These are phyloP conservation scores for Lasiodiplodia sp. DNA, from an alignment of 2,329 filamentous ascomycete species.

Conservation along the genomic window DNA sequence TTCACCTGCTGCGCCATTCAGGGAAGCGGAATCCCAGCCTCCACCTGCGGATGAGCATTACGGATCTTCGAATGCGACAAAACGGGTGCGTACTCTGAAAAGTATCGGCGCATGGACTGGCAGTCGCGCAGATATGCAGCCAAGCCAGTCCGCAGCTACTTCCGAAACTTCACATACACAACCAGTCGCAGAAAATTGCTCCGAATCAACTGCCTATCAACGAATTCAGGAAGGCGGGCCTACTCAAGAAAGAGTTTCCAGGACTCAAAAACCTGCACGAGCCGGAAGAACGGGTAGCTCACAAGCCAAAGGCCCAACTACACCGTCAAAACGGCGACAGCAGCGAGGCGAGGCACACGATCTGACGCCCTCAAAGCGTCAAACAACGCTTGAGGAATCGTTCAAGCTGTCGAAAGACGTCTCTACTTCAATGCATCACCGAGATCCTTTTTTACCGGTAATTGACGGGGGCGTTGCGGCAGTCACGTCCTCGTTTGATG, in stretches of 20 bases:
- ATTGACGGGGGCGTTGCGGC: not conserved
- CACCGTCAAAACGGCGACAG: not conserved
- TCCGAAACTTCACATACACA: not conserved
- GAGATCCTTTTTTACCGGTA: not conserved
- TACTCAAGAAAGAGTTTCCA: not conserved
- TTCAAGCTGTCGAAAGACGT: not conserved
- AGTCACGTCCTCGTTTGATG: not conserved
- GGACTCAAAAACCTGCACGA: not conserved
- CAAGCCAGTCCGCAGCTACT: not conserved
- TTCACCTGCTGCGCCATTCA: not conserved
- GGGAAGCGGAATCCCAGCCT: not conserved
- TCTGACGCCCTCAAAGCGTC: conserved; percentile 9
- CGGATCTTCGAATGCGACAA: conserved; percentile 20
- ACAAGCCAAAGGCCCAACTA: not conserved
- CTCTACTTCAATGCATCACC: not conserved
- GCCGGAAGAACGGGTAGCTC: not conserved
- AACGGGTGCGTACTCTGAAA: conserved; percentile 6
- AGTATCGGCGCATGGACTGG: not conserved
- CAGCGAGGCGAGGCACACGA: not conserved
- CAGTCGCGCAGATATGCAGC: not conserved
- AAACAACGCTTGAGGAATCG: conserved; percentile 20
- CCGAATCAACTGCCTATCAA: not conserved
- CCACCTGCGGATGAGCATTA: conserved; percentile 19
- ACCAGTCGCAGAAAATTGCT: not conserved
- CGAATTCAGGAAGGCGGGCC: not conserved